phyloP scores from a whole-genome alignment of 2,329 filamentous ascomycete species.

The Aspergillus amoenus region DNA sequence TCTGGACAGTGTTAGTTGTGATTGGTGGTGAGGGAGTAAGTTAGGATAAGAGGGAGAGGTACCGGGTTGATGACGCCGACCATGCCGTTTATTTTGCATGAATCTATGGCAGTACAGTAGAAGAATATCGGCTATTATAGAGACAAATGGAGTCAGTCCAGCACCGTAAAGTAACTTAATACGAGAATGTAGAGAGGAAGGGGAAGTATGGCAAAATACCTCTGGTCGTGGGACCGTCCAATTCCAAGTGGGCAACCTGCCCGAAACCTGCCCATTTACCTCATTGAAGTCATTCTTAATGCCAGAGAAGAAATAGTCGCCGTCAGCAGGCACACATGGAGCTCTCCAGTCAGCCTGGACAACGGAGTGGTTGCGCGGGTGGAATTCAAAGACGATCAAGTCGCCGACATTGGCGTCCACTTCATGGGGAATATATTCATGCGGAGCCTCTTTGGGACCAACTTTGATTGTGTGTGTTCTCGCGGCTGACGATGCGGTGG shows the following conservation, averaged over 20 bases:
- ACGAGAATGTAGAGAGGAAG: neutral
- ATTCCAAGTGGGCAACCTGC: constrained; percentile 38
- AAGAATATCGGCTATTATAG: constrained; percentile 59
- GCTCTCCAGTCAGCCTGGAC: constrained; percentile 57
- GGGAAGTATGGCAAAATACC: constrained; percentile 18
- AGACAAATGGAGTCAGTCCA: neutral
- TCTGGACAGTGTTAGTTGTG: constrained; percentile 26
- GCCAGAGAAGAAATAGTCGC: constrained; percentile 31
- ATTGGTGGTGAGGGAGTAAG: neutral
- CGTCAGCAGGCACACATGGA: constrained; percentile 60
- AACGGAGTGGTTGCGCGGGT: constrained; percentile 64
- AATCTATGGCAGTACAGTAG: constrained; percentile 67
- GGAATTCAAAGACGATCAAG: constrained; percentile 57
- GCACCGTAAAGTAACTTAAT: neutral
- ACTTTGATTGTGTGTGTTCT: constrained; percentile 36
- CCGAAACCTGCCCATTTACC: constrained; percentile 43
- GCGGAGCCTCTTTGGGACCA: constrained; percentile 31
- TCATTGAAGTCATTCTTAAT: constrained; percentile 48
- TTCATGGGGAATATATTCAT: constrained; percentile 31
- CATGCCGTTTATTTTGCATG: constrained; percentile 68
- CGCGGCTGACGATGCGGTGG: neutral
- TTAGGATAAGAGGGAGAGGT: constrained; percentile 10
- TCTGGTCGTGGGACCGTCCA: constrained; percentile 58
- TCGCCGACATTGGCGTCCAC: constrained; percentile 34
- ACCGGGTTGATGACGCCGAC: constrained; percentile 73